phyloP scores from a whole-genome alignment of 2,329 filamentous ascomycete genomes.

The Sphaerostilbella broomeana region DNA sequence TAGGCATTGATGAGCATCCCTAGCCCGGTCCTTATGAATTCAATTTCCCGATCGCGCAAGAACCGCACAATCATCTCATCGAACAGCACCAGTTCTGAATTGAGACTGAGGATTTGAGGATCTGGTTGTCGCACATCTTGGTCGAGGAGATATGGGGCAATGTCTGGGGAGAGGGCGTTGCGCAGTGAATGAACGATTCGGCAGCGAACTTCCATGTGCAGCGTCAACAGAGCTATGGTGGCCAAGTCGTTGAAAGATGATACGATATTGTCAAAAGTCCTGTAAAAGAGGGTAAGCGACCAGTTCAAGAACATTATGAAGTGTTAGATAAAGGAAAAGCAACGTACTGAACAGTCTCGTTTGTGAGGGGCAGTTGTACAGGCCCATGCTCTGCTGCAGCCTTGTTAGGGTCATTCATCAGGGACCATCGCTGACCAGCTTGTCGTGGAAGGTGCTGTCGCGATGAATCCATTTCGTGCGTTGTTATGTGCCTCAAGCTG shows the following conservation, averaged over 20 bases:
- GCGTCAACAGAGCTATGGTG: slow-evolving; percentile 68
- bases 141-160: slow-evolving; percentile 57
- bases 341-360: slow-evolving; percentile 71
- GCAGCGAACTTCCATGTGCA: slow-evolving; percentile 84
- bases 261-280: slow-evolving; percentile 81
- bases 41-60: slow-evolving; percentile 63
- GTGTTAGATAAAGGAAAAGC: no score
- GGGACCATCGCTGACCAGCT: slow-evolving; percentile 74
- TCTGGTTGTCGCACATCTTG: slow-evolving; percentile 72
- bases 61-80: slow-evolving; percentile 74
- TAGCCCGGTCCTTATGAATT: slow-evolving; percentile 71
- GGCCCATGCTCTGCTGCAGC: slow-evolving; percentile 54
- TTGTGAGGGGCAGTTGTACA: slow-evolving; percentile 81
- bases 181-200: slow-evolving; percentile 75
- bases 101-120: slow-evolving; percentile 73
- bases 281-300: slow-evolving; percentile 24
- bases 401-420: slow-evolving; percentile 60
- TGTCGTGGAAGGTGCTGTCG: slow-evolving; percentile 45
- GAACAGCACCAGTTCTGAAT: slow-evolving; percentile 76
- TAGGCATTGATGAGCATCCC: slow-evolving; percentile 71
- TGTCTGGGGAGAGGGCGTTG: slow-evolving; percentile 54
- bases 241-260: slow-evolving; percentile 77
- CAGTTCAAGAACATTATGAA: no score
- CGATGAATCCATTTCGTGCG: slow-evolving; percentile 61
- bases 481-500: slow-evolving; percentile 76